phyloP scores from a whole-genome alignment of 495 filamentous ascomycete species.

The Aspergillus bertholletiae region DNA sequence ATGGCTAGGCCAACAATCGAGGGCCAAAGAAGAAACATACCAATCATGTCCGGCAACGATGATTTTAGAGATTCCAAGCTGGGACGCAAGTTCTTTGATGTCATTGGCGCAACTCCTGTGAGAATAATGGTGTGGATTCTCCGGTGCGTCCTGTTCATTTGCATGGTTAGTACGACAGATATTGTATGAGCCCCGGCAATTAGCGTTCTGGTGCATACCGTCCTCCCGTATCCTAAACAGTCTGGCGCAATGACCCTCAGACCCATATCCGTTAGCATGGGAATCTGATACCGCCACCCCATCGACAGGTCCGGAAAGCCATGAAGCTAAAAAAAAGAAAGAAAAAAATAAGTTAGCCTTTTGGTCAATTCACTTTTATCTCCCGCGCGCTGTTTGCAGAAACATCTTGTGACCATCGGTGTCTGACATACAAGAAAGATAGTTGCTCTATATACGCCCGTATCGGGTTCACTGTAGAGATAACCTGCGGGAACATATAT shows the following conservation, averaged over 20 bases:
- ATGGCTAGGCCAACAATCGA: not conserved
- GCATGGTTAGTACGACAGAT: not conserved
- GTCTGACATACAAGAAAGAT: slow-evolving; percentile 56
- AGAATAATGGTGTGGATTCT: slow-evolving; percentile 55
- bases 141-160: slow-evolving; percentile 54
- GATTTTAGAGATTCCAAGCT: slow-evolving; percentile 55
- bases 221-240: slow-evolving; percentile 77
- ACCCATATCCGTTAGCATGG: slow-evolving; percentile 62
- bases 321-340: slow-evolving; percentile 43
- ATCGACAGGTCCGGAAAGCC: slow-evolving; percentile 67
- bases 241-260: slow-evolving; percentile 75
- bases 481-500: slow-evolving; percentile 47
- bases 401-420: too few species aligned
- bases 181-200: not conserved
- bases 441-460: slow-evolving; percentile 52
- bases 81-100: slow-evolving; percentile 59
- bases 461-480: slow-evolving; percentile 57
- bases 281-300: slow-evolving; percentile 83
- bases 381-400: too few species aligned
- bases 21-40: slow-evolving; percentile 42
- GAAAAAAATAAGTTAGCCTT: not conserved
- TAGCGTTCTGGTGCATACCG: slow-evolving; percentile 40
- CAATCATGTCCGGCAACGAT: slow-evolving; percentile 87
- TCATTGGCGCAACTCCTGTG: slow-evolving; percentile 68
- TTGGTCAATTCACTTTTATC: too few species aligned